Base-by-base conservation (phyloP, 2,329 filamentous ascomycete species). In the Samsoniella hepiali region DNA sequence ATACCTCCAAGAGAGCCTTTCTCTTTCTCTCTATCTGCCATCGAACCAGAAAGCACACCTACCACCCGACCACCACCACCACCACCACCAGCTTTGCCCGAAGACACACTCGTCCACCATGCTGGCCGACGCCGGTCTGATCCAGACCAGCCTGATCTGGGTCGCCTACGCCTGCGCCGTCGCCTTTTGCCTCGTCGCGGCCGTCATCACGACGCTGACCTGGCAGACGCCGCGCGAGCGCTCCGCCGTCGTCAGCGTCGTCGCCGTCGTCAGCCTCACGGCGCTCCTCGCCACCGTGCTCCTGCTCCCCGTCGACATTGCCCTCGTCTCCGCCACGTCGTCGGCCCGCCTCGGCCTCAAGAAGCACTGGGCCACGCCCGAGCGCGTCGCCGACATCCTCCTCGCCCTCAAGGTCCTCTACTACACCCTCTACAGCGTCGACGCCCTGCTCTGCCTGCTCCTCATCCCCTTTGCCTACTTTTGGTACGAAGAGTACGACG, bases 391-490 rank as follows among this genome's bases (percentile, higher is more conserved):
- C 67, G 84, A 85, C 66, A 96, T 98, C 62, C 81, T 94, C 17
- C 82, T 87, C 66, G 92, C 91, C 0, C 82, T 99, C 67, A 91
- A 91, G 74, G 84, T 96, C 64, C 90, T 97, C 63, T 99, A 99
- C 79, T 98, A 98, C 76, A 83, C 88, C 0, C 83, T 99, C 0
- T 99, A 98, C 79, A 95, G 91, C 69, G 80, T 97, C 68, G 95
- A 99, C 75, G 91, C 93, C 1, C 74, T 97, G 6, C 85, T 99
- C 11, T 99, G 95, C 72, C 81, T 99, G 53, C 75, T 98, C 22
- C 85, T 97, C 51, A 90, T 98, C 27, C 95, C 95, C 0, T 99
- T 99, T 73, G 90, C 93, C 55, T 99, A 99, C 79, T 99, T 99
- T 75, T 97, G 90, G 87, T 95, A 96, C 72, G 95, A 99, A 75